Base-by-base conservation (phyloP, 441 rosid species). In the Omphalea diandra region DNA sequence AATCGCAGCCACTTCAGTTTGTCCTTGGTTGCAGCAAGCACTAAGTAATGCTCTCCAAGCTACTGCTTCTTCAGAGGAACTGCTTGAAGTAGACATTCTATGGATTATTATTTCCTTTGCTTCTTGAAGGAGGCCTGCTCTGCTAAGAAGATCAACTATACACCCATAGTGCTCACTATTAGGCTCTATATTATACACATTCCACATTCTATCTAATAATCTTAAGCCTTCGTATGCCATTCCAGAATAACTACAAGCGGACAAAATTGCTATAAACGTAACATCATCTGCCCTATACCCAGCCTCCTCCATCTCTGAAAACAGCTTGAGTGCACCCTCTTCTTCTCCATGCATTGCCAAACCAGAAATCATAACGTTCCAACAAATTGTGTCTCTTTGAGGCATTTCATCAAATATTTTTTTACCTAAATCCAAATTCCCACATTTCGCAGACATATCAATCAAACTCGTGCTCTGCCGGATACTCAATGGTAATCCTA, bases 361-460 rank as follows among this genome's bases (percentile, higher is more conserved):
- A 38, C 89, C 96, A 3, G 77, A 86, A 35, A 87, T 83, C 85
- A 90, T 82, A 4, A 81, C 91, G 63, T 85, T 86, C 91, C 90
- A 85, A 52, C 84, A 81, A n/a, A 85, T 76, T 7, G 77, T 70
- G 38, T 86, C 87, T 80, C 79, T 83, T 50, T 83, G 78, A 17
- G 73, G 78, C 64, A 84, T 74, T 65, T 68, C 81, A 32, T 86
- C 76, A 41, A 89, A 89, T 63, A 89, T 32, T 72, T 54, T 75
- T 63, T 76, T 74, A 35, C 89, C 96, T 38, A 85, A 73, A 52
- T 76, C 79, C 73, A 86, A 70, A 68, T 79, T 79, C 57, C 96
- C 91, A 67, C 96, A 86, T 78, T 86, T 90, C 0, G 86, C 85
- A 67, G 87, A 86, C 93, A 90, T 85, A 67, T 87, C 91, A 2